phyloP scores from a whole-genome alignment of 1,139 yeast genomes.

The Diutina catenulata region DNA sequence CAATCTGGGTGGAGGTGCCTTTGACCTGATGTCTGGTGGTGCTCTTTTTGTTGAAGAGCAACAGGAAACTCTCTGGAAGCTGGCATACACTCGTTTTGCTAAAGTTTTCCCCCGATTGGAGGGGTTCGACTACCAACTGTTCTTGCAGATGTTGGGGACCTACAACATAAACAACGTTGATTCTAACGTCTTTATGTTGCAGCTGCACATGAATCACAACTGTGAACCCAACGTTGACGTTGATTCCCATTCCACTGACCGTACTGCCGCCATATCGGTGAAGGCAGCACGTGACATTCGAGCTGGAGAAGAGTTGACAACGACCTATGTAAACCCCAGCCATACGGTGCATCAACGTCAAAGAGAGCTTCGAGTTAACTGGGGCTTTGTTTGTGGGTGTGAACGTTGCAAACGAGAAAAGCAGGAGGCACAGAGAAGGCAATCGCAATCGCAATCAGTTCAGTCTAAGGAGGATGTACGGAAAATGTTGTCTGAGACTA shows the following conservation, averaged over 20 bases:
- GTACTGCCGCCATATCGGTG: slow-evolving; percentile 41
- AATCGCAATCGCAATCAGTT: background rate
- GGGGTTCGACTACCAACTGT: slow-evolving; percentile 39
- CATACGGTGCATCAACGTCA: slow-evolving; percentile 55
- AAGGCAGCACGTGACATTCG: slow-evolving; percentile 46
- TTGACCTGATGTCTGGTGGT: slow-evolving; percentile 38
- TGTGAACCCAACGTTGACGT: slow-evolving; percentile 65
- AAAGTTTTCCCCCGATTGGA: slow-evolving; percentile 29
- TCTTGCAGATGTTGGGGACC: slow-evolving; percentile 52
- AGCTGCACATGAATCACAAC: slow-evolving; percentile 65
- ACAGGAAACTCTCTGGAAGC: slow-evolving; percentile 49
- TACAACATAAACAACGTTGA: slow-evolving; percentile 66
- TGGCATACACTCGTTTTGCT: slow-evolving; percentile 40
- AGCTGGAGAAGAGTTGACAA: slow-evolving; percentile 56
- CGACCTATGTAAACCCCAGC: slow-evolving; percentile 60
- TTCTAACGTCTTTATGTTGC: slow-evolving; percentile 47
- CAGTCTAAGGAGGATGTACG: slow-evolving; percentile 19
- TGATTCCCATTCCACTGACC: slow-evolving; percentile 14
- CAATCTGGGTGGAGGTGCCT: slow-evolving; percentile 46
- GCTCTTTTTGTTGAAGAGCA: slow-evolving; percentile 42
- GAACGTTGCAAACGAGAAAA: slow-evolving; percentile 51
- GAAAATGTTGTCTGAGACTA: slow-evolving; percentile 30
- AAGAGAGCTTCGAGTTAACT: slow-evolving; percentile 57
- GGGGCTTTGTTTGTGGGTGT: slow-evolving; percentile 77
- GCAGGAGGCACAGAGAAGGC: slow-evolving; percentile 24